Evolutionary conservation across 768 basidiomycete genomes (phyloP).

Genomic region (Phlebiopsis flavidoalba): DNA sequence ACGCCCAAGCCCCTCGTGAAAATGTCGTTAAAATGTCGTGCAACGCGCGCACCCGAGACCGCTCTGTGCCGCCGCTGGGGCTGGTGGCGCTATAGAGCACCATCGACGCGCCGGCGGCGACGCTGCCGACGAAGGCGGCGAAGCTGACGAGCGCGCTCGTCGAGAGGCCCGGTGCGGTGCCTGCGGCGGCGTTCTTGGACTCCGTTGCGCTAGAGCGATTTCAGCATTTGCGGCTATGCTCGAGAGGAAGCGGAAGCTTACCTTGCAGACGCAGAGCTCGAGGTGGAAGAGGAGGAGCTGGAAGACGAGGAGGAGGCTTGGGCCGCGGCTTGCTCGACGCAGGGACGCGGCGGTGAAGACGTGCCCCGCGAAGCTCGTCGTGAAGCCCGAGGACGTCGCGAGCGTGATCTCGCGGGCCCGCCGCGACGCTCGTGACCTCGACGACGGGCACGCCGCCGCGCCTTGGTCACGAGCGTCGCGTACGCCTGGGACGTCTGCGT

Average conservation of each 20-base stretch:
- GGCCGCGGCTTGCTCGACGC: not conserved
- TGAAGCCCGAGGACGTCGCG: constrained; percentile 15
- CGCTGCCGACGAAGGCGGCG: constrained; percentile 13
- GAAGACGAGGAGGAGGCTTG: not conserved
- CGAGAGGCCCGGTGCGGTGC: constrained; percentile 3
- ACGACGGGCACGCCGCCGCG: constrained; percentile 18
- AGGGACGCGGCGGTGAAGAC: constrained; percentile 17
- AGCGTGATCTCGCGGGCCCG: constrained; percentile 22
- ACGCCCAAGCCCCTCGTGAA: not conserved
- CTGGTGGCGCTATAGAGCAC: constrained; percentile 14
- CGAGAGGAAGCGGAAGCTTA: not conserved
- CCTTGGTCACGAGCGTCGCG: constrained; percentile 13
- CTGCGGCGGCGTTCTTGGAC: not conserved
- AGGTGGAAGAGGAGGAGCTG: not conserved
- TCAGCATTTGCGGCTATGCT: not conserved
- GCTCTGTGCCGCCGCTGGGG: not conserved
- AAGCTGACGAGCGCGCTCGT: constrained; percentile 12
- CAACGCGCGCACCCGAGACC: not conserved
- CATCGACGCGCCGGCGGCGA: constrained; percentile 15
- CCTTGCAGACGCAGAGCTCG: not conserved
- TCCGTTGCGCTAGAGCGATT: not conserved
- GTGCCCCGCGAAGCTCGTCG: constrained; percentile 19
- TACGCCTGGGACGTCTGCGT: constrained; percentile 13
- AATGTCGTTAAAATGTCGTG: not conserved
- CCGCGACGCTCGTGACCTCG: constrained; percentile 16